Base-by-base conservation (phyloP, 2,329 filamentous ascomycete genomes). In the Arachnomyces sp. region DNA sequence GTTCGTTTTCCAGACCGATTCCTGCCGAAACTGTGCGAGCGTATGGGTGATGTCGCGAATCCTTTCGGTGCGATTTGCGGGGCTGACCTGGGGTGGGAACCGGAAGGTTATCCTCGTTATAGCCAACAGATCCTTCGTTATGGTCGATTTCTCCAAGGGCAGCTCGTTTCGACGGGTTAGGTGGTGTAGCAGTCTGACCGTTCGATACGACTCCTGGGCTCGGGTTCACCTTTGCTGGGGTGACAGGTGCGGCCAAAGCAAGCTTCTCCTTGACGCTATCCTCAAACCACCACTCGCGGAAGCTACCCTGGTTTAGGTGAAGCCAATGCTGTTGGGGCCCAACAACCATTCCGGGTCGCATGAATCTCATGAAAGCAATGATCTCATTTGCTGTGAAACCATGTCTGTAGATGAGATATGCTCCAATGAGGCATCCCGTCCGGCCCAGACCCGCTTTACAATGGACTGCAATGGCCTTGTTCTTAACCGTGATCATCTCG, bases 311-410 rank as follows among this genome's bases (percentile, higher is more conserved):
- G 68, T 98, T 95, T 47, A 98, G 76, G 60, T 98, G 92, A 40
- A 98, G 76, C 92, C 92, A 98, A 66, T 98, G 92, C 66, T 98
- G 92, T 60, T 98, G 92, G 30, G 92, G 92, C 1, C 92, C 92
- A 39, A 98, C 92, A 5, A 98, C 92, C 92, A 98, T 98, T 39
- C 92, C 92, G 0, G 92, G 92, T 43, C 90, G 78, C 90, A 96
- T 96, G 68, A 98, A 98, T 45, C 90, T 82, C 90, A 98, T 96
- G 64, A 89, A 98, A 2, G 89, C 84, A 60, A 96, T 96, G 55
- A 94, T 79, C 66, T 95, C 90, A 58, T 96, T 94, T 49, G 92
- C 92, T 4, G 90, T 96, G 65, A 96, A 98, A 42, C 87, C 92
- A 63, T 96, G 84, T 50, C 89, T 80, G 71, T 98, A 98, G 59